These are phyloP conservation scores for Vigna angularis DNA, from an alignment of 306 rosid species.

Conservation along the genomic window DNA sequence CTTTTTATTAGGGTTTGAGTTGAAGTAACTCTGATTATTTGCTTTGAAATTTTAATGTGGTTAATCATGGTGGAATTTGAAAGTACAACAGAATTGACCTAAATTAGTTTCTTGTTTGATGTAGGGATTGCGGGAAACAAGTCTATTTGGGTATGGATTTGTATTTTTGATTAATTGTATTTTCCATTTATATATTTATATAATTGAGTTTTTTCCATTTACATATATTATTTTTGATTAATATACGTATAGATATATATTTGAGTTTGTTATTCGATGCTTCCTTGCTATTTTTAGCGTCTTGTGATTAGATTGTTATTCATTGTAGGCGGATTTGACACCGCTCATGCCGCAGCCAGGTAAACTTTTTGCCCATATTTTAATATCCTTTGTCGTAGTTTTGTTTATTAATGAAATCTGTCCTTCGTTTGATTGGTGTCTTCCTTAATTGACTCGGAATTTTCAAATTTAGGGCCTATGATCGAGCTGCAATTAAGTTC, in stretches of 20 bases:
- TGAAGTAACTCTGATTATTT: slow-evolving; percentile 8
- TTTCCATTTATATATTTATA: neutral
- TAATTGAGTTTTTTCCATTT: neutral
- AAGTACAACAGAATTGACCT: slow-evolving; percentile 6
- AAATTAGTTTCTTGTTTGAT: slow-evolving; percentile 36
- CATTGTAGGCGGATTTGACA: slow-evolving; percentile 93
- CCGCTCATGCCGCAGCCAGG: slow-evolving; percentile 99
- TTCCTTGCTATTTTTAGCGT: slow-evolving; percentile 53
- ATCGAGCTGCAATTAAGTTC: slow-evolving; percentile 97
- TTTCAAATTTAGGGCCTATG: slow-evolving; percentile 80
- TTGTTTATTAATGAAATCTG: slow-evolving; percentile 8
- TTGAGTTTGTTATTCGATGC: slow-evolving; percentile 31
- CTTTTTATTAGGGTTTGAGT: slow-evolving; percentile 11
- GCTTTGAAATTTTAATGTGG: slow-evolving; percentile 19
- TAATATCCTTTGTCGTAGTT: neutral
- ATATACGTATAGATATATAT: neutral
- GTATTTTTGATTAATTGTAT: slow-evolving; percentile 29
- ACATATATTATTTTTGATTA: too few relatives aligned
- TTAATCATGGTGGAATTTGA: neutral
- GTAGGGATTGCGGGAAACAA: slow-evolving; percentile 99
- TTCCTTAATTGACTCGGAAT: slow-evolving; percentile 39
- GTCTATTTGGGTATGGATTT: slow-evolving; percentile 88
- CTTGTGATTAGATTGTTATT: slow-evolving; percentile 36
- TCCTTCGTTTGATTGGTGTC: neutral
- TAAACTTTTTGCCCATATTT: slow-evolving; percentile 42